phyloP scores from a whole-genome alignment of 257 asterid genomes.

The Solanum bulbocastanum region DNA sequence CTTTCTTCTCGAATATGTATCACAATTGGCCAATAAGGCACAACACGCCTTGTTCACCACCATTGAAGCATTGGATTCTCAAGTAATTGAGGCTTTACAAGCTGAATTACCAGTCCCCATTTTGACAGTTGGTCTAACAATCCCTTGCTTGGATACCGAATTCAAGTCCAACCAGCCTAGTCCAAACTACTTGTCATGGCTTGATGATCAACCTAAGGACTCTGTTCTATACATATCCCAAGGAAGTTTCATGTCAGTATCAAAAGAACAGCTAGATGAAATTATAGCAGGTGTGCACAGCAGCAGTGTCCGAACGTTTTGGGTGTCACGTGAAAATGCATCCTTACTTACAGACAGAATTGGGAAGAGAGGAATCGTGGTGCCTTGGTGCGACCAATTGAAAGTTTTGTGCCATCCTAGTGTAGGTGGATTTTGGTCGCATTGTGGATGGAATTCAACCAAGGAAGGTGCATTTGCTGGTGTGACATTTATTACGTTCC shows the following conservation, averaged over 20 bases:
- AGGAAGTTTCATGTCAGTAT: constrained; percentile 62
- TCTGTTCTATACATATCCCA: constrained; percentile 58
- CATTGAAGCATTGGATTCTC: constrained; percentile 42
- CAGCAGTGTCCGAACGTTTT: constrained; percentile 47
- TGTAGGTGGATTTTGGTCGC: constrained; percentile 69
- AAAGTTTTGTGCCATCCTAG: constrained; percentile 45
- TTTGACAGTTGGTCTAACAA: constrained; percentile 53
- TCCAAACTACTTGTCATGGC: constrained; percentile 36
- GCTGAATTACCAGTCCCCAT: constrained; percentile 38
- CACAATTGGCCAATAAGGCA: constrained; percentile 12
- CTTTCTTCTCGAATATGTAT: not conserved
- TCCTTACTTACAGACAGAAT: constrained; percentile 24
- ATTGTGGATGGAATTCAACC: constrained; percentile 69
- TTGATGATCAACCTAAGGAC: constrained; percentile 43
- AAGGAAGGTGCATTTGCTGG: constrained; percentile 48
- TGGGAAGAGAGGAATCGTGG: constrained; percentile 24
- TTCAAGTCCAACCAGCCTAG: not conserved
- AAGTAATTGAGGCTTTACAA: constrained; percentile 26
- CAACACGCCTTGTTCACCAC: constrained; percentile 31
- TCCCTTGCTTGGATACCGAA: constrained; percentile 29
- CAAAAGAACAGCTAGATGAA: constrained; percentile 45
- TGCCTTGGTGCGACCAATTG: constrained; percentile 58
- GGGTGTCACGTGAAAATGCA: constrained; percentile 70
- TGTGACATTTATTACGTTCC: constrained; percentile 47
- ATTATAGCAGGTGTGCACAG: constrained; percentile 34